phyloP scores from a whole-genome alignment of 108 stramenopile genomes.

The Cyclotella atomus region DNA sequence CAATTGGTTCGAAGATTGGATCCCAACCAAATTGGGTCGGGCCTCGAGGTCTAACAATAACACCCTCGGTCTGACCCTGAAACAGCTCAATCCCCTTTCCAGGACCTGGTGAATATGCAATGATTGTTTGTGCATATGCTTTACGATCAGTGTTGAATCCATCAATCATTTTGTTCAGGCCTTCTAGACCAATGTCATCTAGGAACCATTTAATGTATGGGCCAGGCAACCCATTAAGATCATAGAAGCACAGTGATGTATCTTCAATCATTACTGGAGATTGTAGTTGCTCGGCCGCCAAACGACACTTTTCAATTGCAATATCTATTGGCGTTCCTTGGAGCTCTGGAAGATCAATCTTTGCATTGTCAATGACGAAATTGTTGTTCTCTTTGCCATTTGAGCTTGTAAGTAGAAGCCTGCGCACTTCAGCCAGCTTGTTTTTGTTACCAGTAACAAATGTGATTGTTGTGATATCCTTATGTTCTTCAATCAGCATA shows the following conservation, averaged over 20 bases:
- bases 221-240: constrained; percentile 87
- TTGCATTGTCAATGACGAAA: constrained; percentile 51
- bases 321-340: constrained; percentile 88
- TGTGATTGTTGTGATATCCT: constrained; percentile 34
- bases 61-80: constrained; percentile 63
- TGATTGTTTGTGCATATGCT: constrained; percentile 91
- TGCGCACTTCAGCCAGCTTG: constrained; percentile 87
- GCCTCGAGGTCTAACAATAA: constrained; percentile 85
- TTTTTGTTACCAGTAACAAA: constrained; percentile 96
- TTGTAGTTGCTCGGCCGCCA: constrained; percentile 62
- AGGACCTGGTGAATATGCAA: constrained; percentile 83
- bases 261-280: constrained; percentile 92
- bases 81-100: constrained; percentile 73
- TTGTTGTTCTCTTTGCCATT: constrained; percentile 14
- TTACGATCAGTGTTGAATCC: constrained; percentile 75
- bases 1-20: constrained; percentile 87
- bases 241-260: constrained; percentile 89
- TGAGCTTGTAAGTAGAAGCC: constrained; percentile 47
- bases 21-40: constrained; percentile 91
- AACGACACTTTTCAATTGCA: constrained; percentile 81
- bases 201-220: constrained; percentile 97
- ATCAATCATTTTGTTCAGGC: constrained; percentile 77
- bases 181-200: constrained; percentile 84
- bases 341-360: constrained; percentile 69
- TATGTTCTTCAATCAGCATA: not conserved